Conservation (phyloP, 495 filamentous ascomycete species). For the Neurospora tetrasperma region DNA sequence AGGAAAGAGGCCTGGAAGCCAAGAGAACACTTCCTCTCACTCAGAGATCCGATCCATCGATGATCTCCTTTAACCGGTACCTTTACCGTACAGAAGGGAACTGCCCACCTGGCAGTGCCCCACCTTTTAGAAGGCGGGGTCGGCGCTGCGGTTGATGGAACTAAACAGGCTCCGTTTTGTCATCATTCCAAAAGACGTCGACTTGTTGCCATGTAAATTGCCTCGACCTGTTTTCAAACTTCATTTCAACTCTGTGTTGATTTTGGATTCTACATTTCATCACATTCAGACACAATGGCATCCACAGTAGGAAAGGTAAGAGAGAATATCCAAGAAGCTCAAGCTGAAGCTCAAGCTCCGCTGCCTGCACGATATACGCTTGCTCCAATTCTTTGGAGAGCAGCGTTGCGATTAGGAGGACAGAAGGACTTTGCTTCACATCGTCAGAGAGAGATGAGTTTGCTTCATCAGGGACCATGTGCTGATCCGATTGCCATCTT, state of each 20-base stretch:
- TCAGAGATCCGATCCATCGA: neutral
- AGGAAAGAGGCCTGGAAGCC: neutral
- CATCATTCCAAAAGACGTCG: neutral
- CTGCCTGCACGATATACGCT: neutral
- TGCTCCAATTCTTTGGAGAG: neutral
- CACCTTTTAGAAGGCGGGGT: conserved; percentile 12
- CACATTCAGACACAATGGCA: conserved; percentile 26
- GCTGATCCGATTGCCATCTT: neutral
- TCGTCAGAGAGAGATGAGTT: neutral
- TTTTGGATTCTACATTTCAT: neutral
- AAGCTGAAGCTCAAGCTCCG: neutral
- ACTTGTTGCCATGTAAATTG: neutral
- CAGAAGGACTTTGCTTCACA: neutral
- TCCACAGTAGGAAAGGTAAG: conserved; percentile 40
- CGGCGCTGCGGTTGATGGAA: neutral
- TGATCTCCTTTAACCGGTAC: neutral
- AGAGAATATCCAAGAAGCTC: conserved; percentile 3
- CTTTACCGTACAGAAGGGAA: neutral
- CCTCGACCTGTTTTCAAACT: neutral
- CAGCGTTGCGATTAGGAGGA: neutral
- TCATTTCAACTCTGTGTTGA: neutral
- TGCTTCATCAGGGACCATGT: neutral
- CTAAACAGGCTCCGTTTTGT: neutral
- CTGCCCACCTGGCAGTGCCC: conserved; percentile 7
- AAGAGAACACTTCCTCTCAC: neutral